Evolutionary conservation across 2,329 filamentous ascomycete species (phyloP).

Genomic region (Tolypocladium amazonense): DNA sequence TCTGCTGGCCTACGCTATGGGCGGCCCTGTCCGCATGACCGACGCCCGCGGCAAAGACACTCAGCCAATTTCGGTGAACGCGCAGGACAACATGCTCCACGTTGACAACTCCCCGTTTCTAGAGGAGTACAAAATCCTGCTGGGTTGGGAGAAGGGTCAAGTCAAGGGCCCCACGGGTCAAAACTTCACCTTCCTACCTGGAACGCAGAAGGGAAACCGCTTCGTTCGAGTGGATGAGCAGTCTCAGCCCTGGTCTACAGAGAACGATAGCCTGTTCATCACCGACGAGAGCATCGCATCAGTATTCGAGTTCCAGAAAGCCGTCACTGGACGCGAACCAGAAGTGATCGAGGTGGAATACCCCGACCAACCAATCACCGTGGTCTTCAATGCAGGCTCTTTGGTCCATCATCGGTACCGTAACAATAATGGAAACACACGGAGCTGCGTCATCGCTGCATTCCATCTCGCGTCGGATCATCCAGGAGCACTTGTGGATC

Average conservation of each 20-base stretch:
- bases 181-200: background rate
- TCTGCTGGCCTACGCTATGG: background rate
- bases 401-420: background rate
- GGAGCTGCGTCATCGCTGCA: background rate
- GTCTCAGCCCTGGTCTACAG: background rate
- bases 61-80: background rate
- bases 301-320: background rate
- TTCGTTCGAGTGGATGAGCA: background rate
- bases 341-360: background rate
- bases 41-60: background rate
- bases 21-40: background rate
- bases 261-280: background rate
- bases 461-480: background rate
- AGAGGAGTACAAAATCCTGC: background rate
- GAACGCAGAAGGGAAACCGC: background rate
- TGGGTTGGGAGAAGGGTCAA: background rate
- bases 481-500: background rate
- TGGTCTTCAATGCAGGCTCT: background rate
- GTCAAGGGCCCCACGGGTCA: background rate
- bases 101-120: background rate
- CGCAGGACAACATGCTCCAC: background rate
- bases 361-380: background rate
- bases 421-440: background rate
- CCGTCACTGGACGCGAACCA: background rate
- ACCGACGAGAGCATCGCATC: background rate